These are phyloP conservation scores for Volvox africanus DNA, from an alignment of 139 green algal genomes.

Conservation along the genomic window DNA sequence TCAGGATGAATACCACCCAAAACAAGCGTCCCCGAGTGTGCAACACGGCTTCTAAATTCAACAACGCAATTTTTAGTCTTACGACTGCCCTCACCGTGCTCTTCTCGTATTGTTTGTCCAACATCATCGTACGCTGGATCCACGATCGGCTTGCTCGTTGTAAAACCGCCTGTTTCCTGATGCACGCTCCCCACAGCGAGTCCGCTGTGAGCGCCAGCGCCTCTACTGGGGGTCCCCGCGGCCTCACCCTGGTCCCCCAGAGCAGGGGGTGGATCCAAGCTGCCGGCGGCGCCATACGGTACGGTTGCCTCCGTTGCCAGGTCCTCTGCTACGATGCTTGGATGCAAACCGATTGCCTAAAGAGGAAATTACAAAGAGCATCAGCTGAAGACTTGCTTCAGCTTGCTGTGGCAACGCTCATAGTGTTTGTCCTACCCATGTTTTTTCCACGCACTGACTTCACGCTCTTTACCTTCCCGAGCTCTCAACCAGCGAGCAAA, in stretches of 20 bases:
- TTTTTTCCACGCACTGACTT: neutral
- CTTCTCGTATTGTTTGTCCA: neutral
- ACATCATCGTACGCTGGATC: slow-evolving; percentile 37
- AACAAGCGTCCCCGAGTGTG: no score
- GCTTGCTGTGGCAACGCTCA: neutral
- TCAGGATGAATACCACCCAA: no score
- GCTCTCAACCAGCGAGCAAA: neutral
- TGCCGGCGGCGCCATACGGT: slow-evolving; percentile 3
- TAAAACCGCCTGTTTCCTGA: slow-evolving; percentile 4
- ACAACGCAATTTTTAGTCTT: no score
- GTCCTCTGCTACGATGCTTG: neutral
- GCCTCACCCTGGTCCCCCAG: neutral
- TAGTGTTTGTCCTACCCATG: no score
- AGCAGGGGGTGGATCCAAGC: neutral
- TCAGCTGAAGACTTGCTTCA: no score
- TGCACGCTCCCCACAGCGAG: slow-evolving; percentile 16
- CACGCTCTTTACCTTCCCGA: neutral
- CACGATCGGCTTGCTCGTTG: neutral
- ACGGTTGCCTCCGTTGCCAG: neutral
- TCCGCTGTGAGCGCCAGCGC: neutral
- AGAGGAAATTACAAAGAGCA: no score
- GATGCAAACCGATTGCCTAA: slow-evolving; percentile 4
- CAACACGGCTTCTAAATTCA: no score
- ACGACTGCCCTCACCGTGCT: neutral
- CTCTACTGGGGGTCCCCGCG: neutral